phyloP scores from a whole-genome alignment of 1,139 yeast species.

The Saccharomyces hybrid region DNA sequence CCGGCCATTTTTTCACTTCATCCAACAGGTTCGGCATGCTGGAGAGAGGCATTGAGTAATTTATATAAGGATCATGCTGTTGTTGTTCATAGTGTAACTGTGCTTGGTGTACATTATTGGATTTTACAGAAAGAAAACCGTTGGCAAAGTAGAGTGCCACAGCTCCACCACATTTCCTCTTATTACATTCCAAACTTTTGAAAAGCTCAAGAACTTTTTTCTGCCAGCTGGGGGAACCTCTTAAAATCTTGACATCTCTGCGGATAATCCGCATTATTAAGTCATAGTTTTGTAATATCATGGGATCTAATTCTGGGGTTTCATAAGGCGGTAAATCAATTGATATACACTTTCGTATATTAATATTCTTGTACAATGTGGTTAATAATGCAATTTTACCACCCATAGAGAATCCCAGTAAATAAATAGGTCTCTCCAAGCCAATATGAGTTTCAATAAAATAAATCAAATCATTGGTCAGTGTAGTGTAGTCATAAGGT shows the following conservation, averaged over 20 bases:
- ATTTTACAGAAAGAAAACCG: slow-evolving; percentile 21
- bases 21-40: slow-evolving; percentile 23
- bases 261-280: slow-evolving; percentile 17
- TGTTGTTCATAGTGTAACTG: neutral
- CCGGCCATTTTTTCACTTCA: slow-evolving; percentile 24
- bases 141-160: slow-evolving; percentile 25
- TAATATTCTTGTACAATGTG: slow-evolving; percentile 14
- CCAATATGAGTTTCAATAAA: slow-evolving; percentile 20
- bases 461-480: slow-evolving; percentile 39
- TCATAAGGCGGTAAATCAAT: slow-evolving; percentile 30
- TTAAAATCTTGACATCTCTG: slow-evolving; percentile 19
- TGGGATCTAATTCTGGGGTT: slow-evolving; percentile 17
- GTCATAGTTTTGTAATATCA: slow-evolving; percentile 16
- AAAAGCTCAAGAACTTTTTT: slow-evolving; percentile 15
- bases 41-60: slow-evolving; percentile 20
- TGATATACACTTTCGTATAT: slow-evolving; percentile 22
- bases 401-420: slow-evolving; percentile 30
- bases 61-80: slow-evolving; percentile 13
- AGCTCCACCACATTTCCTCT: slow-evolving; percentile 8
- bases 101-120: slow-evolving; percentile 9
- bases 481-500: slow-evolving; percentile 39
- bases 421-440: slow-evolving; percentile 17
- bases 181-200: slow-evolving; percentile 13
- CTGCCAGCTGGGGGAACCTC: slow-evolving; percentile 23
- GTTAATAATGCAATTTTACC: slow-evolving; percentile 28